Evolutionary conservation across 805 yeast species (phyloP).

Genomic region (Myxozyma sirexii): DNA sequence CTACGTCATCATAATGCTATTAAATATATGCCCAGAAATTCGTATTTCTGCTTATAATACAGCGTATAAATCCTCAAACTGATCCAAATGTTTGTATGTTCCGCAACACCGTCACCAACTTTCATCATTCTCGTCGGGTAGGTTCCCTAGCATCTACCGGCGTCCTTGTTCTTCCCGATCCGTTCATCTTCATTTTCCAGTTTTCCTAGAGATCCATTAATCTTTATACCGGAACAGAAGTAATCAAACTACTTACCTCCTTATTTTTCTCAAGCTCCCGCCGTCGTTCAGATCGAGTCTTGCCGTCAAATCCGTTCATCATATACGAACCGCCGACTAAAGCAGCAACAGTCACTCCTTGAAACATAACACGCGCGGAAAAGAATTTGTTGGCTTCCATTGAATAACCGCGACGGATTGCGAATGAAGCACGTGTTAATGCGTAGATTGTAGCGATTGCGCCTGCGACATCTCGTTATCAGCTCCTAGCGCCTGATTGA

Average conservation of each 20-base stretch:
- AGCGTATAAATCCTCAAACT: too few species aligned
- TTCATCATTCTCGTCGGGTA: too few species aligned
- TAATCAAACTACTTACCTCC: slow-evolving; percentile 16
- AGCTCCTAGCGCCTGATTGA: too few species aligned
- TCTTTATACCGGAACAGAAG: too few species aligned
- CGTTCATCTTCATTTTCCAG: not conserved
- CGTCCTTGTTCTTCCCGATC: not conserved
- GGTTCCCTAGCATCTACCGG: too few species aligned
- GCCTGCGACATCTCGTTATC: not conserved
- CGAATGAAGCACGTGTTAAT: slow-evolving; percentile 74
- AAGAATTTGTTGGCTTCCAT: slow-evolving; percentile 74
- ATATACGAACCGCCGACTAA: slow-evolving; percentile 70
- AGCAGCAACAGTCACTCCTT: slow-evolving; percentile 73
- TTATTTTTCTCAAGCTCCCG: slow-evolving; percentile 22
- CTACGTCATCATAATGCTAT: too few species aligned
- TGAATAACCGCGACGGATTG: slow-evolving; percentile 68
- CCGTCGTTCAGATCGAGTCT: slow-evolving; percentile 47
- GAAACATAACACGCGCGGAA: slow-evolving; percentile 81
- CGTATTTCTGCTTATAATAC: too few species aligned
- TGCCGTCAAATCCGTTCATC: slow-evolving; percentile 48
- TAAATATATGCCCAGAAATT: too few species aligned
- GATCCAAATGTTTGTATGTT: too few species aligned
- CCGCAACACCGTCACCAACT: too few species aligned
- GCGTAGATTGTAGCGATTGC: slow-evolving; percentile 21
- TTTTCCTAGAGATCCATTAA: not conserved